Evolutionary conservation across 176 grass and related monocot species (phyloP), one percentile per base, ranked within the genome.

Genomic region (Bothriochloa decipiens): DNA sequence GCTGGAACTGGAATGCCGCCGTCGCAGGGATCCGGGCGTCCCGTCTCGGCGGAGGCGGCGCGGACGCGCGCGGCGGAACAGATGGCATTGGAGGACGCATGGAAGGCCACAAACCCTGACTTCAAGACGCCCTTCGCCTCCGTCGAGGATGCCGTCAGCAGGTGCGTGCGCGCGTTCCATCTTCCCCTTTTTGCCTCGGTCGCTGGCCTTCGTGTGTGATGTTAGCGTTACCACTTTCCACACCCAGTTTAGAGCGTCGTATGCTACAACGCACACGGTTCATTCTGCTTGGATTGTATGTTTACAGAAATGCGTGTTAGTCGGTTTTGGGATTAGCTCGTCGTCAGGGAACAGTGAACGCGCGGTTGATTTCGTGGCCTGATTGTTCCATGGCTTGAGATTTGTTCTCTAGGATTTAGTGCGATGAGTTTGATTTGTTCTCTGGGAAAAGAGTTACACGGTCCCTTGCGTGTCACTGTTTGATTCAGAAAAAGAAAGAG

Each of bases 91-190:
- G 79, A 91, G 83, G 92, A 91, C 74, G 92, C 86, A 23, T 83
- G 86, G 74, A 93, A 91, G 83, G 79, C 84, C 64, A 49, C 72
- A 76, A 81, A 91, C 88, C 92, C 88, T 17, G 86, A 93, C 86
- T 60, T 86, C 86, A 77, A 8, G 79, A 90, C 88, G 49, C 88
- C 91, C 36, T 93, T 93, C 83, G 40, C 88, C 36, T 91, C 92
- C 86, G 63, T 91, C 58, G 92, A 93, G 79, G 92, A 93, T 70
- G 88, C 92, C 50, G 71, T 91, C 22, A 85, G 80, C 70, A 91
- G 88, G 88, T 93, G 52, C 61, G 76, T 35, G 53, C 45, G 29
- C 11, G 3, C 35, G 17, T 13, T 75, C 50, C 13, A 43, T 71
- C 72, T 65, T 32, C 55, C 68, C 45, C 70, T 15, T 23, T 55